Evolutionary conservation across 768 basidiomycete species (phyloP).

Genomic region (Butyriboletus loyo): DNA sequence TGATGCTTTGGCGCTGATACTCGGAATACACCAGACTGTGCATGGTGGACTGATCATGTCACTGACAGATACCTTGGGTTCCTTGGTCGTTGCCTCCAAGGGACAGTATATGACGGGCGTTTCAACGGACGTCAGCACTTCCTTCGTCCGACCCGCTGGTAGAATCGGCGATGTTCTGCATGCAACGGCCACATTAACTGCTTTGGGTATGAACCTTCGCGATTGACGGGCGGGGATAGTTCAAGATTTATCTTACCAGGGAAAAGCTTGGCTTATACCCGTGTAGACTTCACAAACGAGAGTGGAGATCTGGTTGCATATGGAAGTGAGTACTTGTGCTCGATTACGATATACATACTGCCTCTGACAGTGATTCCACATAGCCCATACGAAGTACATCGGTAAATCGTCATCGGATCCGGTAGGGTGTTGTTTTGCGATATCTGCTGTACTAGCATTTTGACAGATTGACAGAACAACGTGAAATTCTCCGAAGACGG

Average conservation of each 20-base stretch:
- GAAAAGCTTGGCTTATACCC: slow-evolving; percentile 76
- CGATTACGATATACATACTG: too few species aligned
- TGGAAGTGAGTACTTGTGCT: slow-evolving; percentile 53
- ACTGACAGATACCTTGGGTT: slow-evolving; percentile 81
- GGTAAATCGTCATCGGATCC: slow-evolving; percentile 57
- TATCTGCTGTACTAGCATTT: neutral
- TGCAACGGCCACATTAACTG: slow-evolving; percentile 62
- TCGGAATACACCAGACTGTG: slow-evolving; percentile 40
- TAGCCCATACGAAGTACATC: slow-evolving; percentile 85
- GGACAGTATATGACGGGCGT: slow-evolving; percentile 89
- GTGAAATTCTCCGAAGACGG: slow-evolving; percentile 80
- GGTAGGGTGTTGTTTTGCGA: slow-evolving; percentile 24
- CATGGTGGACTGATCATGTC: slow-evolving; percentile 83
- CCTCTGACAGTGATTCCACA: neutral
- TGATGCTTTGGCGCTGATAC: neutral
- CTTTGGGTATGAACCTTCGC: slow-evolving; percentile 49
- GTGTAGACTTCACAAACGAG: slow-evolving; percentile 68
- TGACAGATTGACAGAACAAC: slow-evolving; percentile 48
- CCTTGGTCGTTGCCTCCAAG: slow-evolving; percentile 76
- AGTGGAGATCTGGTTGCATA: slow-evolving; percentile 74
- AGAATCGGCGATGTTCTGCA: slow-evolving; percentile 62
- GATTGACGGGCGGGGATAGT: neutral
- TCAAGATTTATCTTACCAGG: slow-evolving; percentile 40
- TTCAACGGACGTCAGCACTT: slow-evolving; percentile 76
- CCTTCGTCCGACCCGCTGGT: slow-evolving; percentile 78